phyloP scores from a whole-genome alignment of 1,284 basidiomycete species.

The Irpex sp. region DNA sequence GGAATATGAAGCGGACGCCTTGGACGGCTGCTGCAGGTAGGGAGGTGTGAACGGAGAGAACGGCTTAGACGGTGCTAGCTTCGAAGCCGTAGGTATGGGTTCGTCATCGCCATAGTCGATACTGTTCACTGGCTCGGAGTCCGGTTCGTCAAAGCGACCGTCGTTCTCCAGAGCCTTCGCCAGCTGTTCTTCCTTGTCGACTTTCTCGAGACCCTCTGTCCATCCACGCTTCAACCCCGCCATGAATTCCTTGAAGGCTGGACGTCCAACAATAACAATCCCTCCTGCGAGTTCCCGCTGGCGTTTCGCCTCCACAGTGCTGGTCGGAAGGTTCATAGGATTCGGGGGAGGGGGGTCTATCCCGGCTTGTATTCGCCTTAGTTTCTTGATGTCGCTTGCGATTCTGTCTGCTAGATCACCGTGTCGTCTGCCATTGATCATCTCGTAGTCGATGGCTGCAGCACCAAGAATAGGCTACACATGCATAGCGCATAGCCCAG shows the following conservation, averaged over 20 bases:
- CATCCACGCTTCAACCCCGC: conserved; percentile 83
- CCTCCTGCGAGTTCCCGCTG: conserved; percentile 76
- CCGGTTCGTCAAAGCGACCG: conserved; percentile 70
- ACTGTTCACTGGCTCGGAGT: conserved; percentile 23
- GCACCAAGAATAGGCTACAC: conserved; percentile 87
- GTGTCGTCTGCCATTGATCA: conserved; percentile 76
- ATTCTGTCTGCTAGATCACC: conserved; percentile 80
- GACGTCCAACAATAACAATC: conserved; percentile 82
- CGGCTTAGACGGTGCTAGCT: conserved; percentile 33
- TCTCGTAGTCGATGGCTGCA: conserved; percentile 89
- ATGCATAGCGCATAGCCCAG: conserved; percentile 6
- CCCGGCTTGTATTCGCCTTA: conserved; percentile 56
- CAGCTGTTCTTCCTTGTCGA: conserved; percentile 75
- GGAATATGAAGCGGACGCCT: conserved; percentile 17
- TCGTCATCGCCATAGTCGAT: conserved; percentile 28
- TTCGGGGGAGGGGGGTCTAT: conserved; percentile 48
- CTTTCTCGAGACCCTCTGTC: conserved; percentile 65
- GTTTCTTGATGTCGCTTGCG: conserved; percentile 64
- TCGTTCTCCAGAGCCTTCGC: conserved; percentile 68
- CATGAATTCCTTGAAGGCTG: conserved; percentile 93
- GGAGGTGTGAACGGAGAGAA: conserved; percentile 37
- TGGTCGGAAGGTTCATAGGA: conserved; percentile 50
- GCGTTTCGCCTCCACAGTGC: conserved; percentile 50
- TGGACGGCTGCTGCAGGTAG: conserved; percentile 15
- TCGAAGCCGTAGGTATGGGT: conserved; percentile 35